phyloP scores from a whole-genome alignment of 139 green algal genomes.

The Chlorella sp. region DNA sequence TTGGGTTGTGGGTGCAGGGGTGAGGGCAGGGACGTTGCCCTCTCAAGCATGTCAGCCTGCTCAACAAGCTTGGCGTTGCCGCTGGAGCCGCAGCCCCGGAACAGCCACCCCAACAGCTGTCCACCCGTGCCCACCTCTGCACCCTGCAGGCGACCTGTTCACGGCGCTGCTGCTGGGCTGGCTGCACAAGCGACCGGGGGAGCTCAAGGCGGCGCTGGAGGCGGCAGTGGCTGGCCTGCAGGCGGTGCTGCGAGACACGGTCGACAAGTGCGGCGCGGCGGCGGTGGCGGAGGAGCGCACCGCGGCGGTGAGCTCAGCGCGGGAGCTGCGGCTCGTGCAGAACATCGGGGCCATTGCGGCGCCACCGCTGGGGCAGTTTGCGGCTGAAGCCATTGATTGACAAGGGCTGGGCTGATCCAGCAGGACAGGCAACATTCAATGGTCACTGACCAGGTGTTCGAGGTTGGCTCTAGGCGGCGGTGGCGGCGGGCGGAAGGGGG shows the following conservation, averaged over 20 bases:
- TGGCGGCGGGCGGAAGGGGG: neutral
- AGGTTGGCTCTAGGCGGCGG: neutral
- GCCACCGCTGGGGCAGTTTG: constrained; percentile 27
- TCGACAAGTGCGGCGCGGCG: constrained; percentile 15
- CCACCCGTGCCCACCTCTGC: neutral
- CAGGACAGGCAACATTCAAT: too few relatives aligned
- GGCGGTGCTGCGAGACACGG: constrained; percentile 63
- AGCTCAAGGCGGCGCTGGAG: constrained; percentile 74
- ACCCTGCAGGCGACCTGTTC: constrained; percentile 72
- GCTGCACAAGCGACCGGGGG: constrained; percentile 59
- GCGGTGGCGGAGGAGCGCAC: constrained; percentile 26
- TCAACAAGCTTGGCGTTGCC: too few relatives aligned
- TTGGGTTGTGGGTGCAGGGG: too few relatives aligned
- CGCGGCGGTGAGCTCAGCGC: constrained; percentile 35
- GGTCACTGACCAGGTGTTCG: too few relatives aligned
- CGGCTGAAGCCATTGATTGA: constrained; percentile 32
- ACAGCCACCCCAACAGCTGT: too few relatives aligned
- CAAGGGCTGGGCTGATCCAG: too few relatives aligned
- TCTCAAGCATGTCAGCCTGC: too few relatives aligned
- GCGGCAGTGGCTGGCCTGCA: constrained; percentile 76
- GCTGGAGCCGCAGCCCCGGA: too few relatives aligned
- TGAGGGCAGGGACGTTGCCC: too few relatives aligned
- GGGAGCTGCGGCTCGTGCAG: constrained; percentile 71
- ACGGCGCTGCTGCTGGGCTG: constrained; percentile 78
- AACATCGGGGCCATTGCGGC: constrained; percentile 37